Percentiles rank a stretch among this genome's conserved stretches.
Conservation (phyloP, 2,329 filamentous ascomycete species). For the Mariannaea elegans region DNA sequence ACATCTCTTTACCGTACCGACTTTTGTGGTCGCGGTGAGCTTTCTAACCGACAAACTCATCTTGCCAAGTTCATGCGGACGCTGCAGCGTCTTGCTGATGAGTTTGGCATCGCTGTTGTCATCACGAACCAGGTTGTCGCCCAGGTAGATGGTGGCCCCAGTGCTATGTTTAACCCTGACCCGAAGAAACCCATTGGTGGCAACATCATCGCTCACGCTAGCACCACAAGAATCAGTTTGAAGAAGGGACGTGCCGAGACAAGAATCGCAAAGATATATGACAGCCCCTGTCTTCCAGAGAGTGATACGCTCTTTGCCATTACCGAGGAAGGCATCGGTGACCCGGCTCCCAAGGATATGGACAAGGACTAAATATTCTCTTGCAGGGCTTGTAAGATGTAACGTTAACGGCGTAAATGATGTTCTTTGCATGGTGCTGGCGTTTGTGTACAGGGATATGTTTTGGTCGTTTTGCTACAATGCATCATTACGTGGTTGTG, state of each 20-base stretch:
- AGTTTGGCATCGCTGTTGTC: constrained; percentile 96
- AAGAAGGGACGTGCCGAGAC: constrained; percentile 97
- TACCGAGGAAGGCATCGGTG: constrained; percentile 94
- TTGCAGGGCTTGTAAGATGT: constrained; percentile 12
- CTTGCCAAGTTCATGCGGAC: constrained; percentile 89
- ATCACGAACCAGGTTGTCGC: constrained; percentile 99
- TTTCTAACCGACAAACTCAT: constrained; percentile 92
- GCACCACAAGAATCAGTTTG: constrained; percentile 90
- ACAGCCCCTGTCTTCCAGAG: constrained; percentile 95
- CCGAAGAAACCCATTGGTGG: constrained; percentile 99
- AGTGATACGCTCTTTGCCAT: constrained; percentile 98
- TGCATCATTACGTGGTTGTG: background rate
- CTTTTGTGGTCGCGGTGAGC: constrained; percentile 94
- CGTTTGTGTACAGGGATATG: constrained; percentile 38
- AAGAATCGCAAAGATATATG: constrained; percentile 98
- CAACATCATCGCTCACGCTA: constrained; percentile 98
- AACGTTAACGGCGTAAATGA: constrained; percentile 35
- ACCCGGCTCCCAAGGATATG: constrained; percentile 93
- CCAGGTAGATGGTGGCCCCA: constrained; percentile 95
- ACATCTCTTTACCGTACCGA: constrained; percentile 96
- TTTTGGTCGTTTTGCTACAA: constrained; percentile 13
- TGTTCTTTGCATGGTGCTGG: constrained; percentile 42
- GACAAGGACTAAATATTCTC: constrained; percentile 73
- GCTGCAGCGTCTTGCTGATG: constrained; percentile 78
- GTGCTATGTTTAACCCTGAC: constrained; percentile 98